Percentiles rank a stretch among this genome's conserved stretches.
Evolutionary conservation across 352 stramenopile species (phyloP).

Genomic region (Globisporangium acanthophoron): DNA sequence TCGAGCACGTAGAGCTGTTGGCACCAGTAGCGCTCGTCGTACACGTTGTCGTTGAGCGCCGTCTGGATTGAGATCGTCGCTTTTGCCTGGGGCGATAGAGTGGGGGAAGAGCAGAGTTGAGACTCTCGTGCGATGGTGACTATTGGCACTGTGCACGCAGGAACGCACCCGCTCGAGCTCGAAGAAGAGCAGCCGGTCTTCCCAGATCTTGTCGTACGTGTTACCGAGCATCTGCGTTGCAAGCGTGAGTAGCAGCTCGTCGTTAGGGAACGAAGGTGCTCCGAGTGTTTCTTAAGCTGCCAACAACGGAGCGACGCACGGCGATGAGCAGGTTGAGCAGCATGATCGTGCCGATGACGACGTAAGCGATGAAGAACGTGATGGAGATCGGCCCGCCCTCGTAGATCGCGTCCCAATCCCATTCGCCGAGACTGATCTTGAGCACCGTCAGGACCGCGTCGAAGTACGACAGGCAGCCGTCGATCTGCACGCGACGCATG

Average conservation of each 20-base stretch:
- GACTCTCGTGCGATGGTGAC: neutral
- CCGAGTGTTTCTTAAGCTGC: neutral
- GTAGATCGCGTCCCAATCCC: conserved; percentile 70
- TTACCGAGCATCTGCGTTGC: conserved; percentile 67
- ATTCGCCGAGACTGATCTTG: conserved; percentile 68
- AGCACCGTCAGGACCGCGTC: conserved; percentile 49
- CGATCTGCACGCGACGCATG: conserved; percentile 29
- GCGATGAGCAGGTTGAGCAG: conserved; percentile 75
- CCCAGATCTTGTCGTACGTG: conserved; percentile 84
- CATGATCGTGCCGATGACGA: conserved; percentile 80
- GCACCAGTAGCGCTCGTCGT: conserved; percentile 73
- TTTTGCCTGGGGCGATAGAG: conserved; percentile 37
- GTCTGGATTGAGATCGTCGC: conserved; percentile 72
- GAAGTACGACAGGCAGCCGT: conserved; percentile 65
- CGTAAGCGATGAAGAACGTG: conserved; percentile 65
- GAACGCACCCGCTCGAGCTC: conserved; percentile 61
- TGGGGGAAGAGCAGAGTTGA: neutral
- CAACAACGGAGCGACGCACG: conserved; percentile 17
- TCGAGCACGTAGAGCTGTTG: conserved; percentile 68
- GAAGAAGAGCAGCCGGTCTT: conserved; percentile 76
- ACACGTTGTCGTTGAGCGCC: conserved; percentile 56
- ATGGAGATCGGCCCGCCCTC: conserved; percentile 66
- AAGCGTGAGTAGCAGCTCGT: neutral
- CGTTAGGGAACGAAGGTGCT: neutral
- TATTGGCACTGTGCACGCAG: neutral